A percentile compares a stretch with the other conserved stretches of the same genome.
These are phyloP conservation scores for Zea mays DNA, from an alignment of 176 grass and related monocot genomes.

Conservation along the genomic window DNA sequence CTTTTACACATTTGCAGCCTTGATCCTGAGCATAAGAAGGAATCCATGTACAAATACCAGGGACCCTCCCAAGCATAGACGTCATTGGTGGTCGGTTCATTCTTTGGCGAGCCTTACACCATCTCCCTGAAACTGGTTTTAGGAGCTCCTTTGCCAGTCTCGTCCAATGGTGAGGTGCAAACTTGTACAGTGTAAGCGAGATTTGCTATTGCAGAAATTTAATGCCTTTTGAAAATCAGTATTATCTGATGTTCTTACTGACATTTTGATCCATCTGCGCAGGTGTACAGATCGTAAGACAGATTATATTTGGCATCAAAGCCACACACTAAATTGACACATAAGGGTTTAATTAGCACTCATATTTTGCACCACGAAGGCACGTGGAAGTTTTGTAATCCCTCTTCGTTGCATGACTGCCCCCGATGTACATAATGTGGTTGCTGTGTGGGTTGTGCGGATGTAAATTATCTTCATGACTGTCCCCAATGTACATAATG, in stretches of 20 bases:
- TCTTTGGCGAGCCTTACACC: constrained; percentile 16
- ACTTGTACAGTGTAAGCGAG: constrained; percentile 49
- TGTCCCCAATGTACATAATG: no score
- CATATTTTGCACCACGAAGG: not conserved
- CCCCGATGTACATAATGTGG: constrained; percentile 37
- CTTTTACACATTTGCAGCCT: constrained; percentile 53
- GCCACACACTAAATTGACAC: constrained; percentile 40
- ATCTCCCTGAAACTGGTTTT: constrained; percentile 26
- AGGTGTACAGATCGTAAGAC: constrained; percentile 42
- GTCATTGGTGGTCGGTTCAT: constrained; percentile 14
- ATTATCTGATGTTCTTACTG: not conserved
- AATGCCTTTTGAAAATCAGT: not conserved
- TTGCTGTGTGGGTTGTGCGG: not conserved
- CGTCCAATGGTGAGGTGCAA: not conserved
- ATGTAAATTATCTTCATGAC: constrained; percentile 32
- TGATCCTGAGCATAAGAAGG: constrained; percentile 96
- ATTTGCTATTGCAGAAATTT: constrained; percentile 10
- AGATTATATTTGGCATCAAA: constrained; percentile 38
- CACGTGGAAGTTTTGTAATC: constrained; percentile 43
- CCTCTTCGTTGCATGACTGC: not conserved
- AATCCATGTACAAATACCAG: constrained; percentile 80
- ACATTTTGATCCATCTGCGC: constrained; percentile 32
- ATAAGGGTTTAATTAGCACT: constrained; percentile 22
- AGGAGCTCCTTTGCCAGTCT: constrained; percentile 11
- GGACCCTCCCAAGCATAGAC: constrained; percentile 65